Conservation (phyloP, 2,329 filamentous ascomycete species). For the Fusarium marasasianum region DNA sequence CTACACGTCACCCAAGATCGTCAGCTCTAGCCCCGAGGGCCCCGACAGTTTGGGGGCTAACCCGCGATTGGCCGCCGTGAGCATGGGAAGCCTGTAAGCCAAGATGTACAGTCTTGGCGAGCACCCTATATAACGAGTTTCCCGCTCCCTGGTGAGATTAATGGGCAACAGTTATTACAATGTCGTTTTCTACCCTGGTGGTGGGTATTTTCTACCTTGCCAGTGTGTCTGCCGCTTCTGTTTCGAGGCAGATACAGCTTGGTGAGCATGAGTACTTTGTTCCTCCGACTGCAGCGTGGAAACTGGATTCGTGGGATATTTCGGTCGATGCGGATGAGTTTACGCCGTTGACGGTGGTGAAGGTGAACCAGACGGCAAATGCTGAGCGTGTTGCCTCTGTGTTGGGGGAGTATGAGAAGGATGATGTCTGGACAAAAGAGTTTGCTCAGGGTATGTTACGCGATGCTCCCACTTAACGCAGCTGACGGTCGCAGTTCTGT, state of each 20-base stretch:
- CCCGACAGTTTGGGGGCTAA: not conserved
- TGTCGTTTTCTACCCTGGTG: not conserved
- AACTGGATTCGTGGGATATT: not conserved
- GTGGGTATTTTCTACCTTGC: not conserved
- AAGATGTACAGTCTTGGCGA: not conserved
- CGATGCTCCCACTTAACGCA: fast-evolving
- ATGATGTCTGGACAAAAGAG: slow-evolving; percentile 13
- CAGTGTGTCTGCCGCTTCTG: not conserved
- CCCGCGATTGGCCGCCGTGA: not conserved
- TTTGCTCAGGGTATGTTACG: not conserved
- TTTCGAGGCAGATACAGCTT: slow-evolving; percentile 22
- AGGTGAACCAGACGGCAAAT: not conserved
- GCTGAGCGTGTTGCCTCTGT: not conserved
- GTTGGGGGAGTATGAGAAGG: not conserved
- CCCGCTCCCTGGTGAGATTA: not conserved
- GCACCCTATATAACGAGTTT: not conserved
- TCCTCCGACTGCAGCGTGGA: slow-evolving; percentile 8
- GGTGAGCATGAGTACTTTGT: slow-evolving; percentile 19
- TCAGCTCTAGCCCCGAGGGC: not conserved
- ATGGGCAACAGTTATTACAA: not conserved
- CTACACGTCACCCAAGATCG: not conserved
- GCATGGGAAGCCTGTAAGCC: not conserved
- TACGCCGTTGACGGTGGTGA: slow-evolving; percentile 9
- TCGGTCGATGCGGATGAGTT: not conserved
- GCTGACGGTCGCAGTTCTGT: not conserved